Conservation (phyloP, 257 asterid genomes). For the Nicotiana obtusifolia region DNA sequence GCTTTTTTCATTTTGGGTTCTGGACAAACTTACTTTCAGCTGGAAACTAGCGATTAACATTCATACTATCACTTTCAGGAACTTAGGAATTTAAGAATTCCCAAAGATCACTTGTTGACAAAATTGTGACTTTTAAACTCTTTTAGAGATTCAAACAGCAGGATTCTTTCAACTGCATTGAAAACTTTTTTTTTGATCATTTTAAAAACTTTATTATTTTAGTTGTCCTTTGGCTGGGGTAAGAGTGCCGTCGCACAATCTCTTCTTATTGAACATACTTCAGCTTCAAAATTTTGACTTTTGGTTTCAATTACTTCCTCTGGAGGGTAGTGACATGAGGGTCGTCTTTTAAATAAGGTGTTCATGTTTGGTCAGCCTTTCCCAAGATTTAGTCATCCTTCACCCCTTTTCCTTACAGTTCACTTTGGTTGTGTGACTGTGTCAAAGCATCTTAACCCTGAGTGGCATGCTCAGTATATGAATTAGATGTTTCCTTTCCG, state of each 20-base stretch:
- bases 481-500: neutral
- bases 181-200: neutral
- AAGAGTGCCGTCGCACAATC: neutral
- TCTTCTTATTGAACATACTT: neutral
- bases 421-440: neutral
- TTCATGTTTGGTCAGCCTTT: neutral
- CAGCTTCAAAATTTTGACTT: neutral
- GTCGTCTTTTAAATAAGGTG: neutral
- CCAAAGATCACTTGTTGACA: neutral
- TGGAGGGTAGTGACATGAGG: neutral
- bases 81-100: neutral
- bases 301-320: neutral
- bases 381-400: neutral
- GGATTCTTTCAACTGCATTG: neutral
- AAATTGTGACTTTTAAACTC: neutral
- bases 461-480: neutral
- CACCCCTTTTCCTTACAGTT: neutral
- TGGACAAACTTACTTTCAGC: neutral
- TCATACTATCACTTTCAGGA: neutral
- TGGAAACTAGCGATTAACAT: neutral
- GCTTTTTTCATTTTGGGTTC: neutral
- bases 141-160: neutral
- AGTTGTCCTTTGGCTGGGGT: neutral
- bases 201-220: neutral
- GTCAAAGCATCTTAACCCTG: neutral